A percentile compares a stretch with the other conserved stretches of the same genome.
These are phyloP conservation scores for Monilinia vaccinii-corymbosi DNA, from an alignment of 2,329 filamentous ascomycete genomes.

Conservation along the genomic window DNA sequence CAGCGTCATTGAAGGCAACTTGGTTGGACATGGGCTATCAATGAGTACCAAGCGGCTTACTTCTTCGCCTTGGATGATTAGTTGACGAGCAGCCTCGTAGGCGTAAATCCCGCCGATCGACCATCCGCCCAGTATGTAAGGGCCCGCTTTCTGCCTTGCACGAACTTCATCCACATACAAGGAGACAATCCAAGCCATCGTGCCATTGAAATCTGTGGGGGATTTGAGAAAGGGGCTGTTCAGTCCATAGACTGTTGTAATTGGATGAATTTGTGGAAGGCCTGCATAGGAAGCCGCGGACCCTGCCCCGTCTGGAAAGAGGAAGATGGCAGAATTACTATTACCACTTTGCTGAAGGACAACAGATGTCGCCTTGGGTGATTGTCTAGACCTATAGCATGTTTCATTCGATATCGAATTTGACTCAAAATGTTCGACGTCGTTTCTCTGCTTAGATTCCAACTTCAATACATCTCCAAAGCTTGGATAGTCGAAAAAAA, in stretches of 20 bases:
- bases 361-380: conserved; percentile 24
- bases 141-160: conserved; percentile 56
- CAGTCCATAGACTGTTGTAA: conserved; percentile 47
- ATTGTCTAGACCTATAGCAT: not conserved
- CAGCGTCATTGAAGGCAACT: not conserved
- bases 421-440: not conserved
- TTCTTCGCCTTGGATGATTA: conserved; percentile 16
- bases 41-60: conserved; percentile 15
- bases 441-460: not conserved
- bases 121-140: conserved; percentile 47
- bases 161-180: conserved; percentile 62
- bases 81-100: conserved; percentile 49
- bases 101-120: conserved; percentile 66
- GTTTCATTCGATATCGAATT: not conserved
- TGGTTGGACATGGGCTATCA: conserved; percentile 19
- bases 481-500: not conserved
- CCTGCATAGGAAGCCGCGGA: conserved; percentile 29
- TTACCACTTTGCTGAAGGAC: conserved; percentile 37
- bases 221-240: conserved; percentile 65
- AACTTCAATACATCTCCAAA: not conserved
- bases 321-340: conserved; percentile 36
- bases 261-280: conserved; percentile 32
- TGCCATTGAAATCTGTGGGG: conserved; percentile 53
- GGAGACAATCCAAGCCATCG: conserved; percentile 52
- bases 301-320: conserved; percentile 40